Conservation (phyloP, 2,329 filamentous ascomycete genomes). For the Laburnicola sp. region DNA sequence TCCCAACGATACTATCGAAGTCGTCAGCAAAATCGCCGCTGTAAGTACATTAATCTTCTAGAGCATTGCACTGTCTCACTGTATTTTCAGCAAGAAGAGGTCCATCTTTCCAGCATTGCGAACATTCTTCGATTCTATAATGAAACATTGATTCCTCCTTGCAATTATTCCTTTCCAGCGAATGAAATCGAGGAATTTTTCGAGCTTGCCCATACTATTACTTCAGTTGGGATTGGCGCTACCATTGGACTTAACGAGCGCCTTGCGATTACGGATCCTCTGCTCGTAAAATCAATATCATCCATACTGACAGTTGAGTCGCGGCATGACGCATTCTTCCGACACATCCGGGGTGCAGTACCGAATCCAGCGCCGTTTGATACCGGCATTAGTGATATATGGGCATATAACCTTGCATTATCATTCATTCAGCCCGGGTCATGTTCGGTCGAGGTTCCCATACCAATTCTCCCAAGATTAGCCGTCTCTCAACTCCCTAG, state of each 20-base stretch:
- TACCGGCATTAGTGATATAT: no score
- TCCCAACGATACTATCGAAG: slow-evolving; percentile 13
- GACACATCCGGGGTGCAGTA: no score
- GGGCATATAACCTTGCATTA: no score
- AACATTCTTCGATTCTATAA: slow-evolving; percentile 18
- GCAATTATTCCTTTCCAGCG: slow-evolving; percentile 19
- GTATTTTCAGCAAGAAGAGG: slow-evolving; percentile 17
- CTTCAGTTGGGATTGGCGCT: slow-evolving; percentile 15
- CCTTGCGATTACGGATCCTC: slow-evolving; percentile 17
- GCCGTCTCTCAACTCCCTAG: no score
- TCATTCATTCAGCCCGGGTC: no score
- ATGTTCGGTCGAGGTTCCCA: no score
- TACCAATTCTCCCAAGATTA: no score
- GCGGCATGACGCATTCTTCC: no score
- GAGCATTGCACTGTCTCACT: slow-evolving; percentile 6
- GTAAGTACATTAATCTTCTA: slow-evolving; percentile 11
- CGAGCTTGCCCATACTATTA: slow-evolving; percentile 14
- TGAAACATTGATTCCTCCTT: slow-evolving; percentile 16
- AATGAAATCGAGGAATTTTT: slow-evolving; percentile 15
- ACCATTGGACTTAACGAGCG: slow-evolving; percentile 19
- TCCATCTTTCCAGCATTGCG: slow-evolving; percentile 12
- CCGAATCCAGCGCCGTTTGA: no score
- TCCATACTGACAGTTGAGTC: no score
- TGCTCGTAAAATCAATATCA: slow-evolving; percentile 14
- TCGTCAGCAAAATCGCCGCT: slow-evolving; percentile 13